Evolutionary conservation across 331 rosid species (phyloP).

Genomic region (Acacia pycnantha): DNA sequence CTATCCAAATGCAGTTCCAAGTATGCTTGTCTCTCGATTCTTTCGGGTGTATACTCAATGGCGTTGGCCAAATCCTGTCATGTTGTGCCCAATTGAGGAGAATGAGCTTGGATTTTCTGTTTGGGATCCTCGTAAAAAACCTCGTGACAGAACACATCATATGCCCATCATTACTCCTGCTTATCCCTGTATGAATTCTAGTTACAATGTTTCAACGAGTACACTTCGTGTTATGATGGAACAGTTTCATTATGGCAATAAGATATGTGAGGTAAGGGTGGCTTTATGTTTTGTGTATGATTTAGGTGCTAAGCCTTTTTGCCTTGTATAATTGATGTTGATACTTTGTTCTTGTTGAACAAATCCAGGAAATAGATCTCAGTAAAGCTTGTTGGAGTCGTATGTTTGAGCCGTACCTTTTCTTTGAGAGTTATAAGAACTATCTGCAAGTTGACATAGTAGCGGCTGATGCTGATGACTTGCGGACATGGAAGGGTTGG

Average conservation of each 20-base stretch:
- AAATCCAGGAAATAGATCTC: conserved; percentile 72
- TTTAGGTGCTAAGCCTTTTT: neutral
- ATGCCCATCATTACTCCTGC: conserved; percentile 98
- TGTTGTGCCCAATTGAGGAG: conserved; percentile 77
- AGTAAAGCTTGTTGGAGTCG: conserved; percentile 67
- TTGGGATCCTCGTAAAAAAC: conserved; percentile 93
- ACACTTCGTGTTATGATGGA: conserved; percentile 87
- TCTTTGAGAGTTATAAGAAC: conserved; percentile 88
- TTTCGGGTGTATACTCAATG: conserved; percentile 89
- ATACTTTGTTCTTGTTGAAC: conserved; percentile 1
- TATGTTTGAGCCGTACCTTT: conserved; percentile 74
- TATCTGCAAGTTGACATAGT: conserved; percentile 87
- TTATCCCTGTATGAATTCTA: conserved; percentile 93
- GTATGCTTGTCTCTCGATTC: conserved; percentile 85
- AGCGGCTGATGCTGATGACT: conserved; percentile 79
- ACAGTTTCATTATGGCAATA: conserved; percentile 74
- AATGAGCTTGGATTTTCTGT: conserved; percentile 69
- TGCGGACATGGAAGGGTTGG: conserved; percentile 97
- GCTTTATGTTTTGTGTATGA: neutral
- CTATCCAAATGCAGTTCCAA: conserved; percentile 91
- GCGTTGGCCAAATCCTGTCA: conserved; percentile 97
- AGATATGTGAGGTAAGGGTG: conserved; percentile 64
- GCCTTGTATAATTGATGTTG: neutral
- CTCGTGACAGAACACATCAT: conserved; percentile 75
- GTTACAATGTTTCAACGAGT: conserved; percentile 87